These are phyloP conservation scores for Tricholoma bakamatsutake DNA, from an alignment of 768 basidiomycete genomes.

Conservation along the genomic window DNA sequence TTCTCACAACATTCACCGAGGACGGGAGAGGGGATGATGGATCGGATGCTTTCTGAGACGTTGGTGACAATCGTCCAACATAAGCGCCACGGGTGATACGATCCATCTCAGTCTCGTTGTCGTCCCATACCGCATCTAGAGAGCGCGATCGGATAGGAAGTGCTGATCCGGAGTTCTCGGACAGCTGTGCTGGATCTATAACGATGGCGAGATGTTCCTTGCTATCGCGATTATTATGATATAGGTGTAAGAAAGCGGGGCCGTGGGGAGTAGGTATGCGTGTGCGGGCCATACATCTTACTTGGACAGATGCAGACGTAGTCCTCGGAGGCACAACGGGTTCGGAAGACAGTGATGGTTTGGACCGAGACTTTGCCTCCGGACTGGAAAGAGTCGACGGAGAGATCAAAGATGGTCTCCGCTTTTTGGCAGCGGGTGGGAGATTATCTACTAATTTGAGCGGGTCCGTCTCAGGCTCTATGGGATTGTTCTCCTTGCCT, in stretches of 20 bases:
- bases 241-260: constrained; percentile 87
- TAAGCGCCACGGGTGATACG: constrained; percentile 93
- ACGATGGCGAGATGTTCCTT: constrained; percentile 98
- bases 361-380: constrained; percentile 22
- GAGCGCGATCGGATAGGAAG: constrained; percentile 73
- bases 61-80: constrained; percentile 70
- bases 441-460: constrained; percentile 35
- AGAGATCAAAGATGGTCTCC: constrained; percentile 29
- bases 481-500: constrained; percentile 48
- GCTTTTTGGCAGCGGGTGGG: constrained; percentile 33
- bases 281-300: constrained; percentile 94
- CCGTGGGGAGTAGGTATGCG: constrained; percentile 97
- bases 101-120: constrained; percentile 88
- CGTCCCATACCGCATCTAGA: constrained; percentile 80
- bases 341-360: constrained; percentile 17
- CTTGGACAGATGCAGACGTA: constrained; percentile 41
- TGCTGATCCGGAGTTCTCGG: constrained; percentile 36
- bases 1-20: constrained; percentile 16
- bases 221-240: constrained; percentile 85
- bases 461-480: constrained; percentile 28
- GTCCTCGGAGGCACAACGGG: constrained; percentile 13
- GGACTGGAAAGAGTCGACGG: constrained; percentile 14
- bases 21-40: constrained; percentile 22
- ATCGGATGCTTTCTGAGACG: constrained; percentile 40
- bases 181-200: constrained; percentile 83